phyloP scores from a whole-genome alignment of 2,329 filamentous ascomycete genomes.

The Ophiostoma novo-ulmi region DNA sequence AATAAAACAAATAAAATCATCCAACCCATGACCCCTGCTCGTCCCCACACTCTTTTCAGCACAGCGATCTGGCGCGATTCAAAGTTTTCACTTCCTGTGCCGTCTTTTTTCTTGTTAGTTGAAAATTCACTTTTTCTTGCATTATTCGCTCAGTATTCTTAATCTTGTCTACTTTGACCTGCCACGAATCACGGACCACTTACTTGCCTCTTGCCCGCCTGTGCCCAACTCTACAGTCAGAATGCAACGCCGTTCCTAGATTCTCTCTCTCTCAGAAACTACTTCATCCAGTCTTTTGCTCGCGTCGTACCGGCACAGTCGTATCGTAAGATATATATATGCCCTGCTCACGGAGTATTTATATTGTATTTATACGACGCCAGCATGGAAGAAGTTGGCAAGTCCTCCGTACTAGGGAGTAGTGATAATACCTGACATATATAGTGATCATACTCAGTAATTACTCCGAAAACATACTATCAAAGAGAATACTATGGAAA shows the following conservation, averaged over 20 bases:
- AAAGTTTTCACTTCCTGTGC: not conserved
- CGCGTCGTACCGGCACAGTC: not conserved
- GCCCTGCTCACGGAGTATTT: constrained; percentile 10
- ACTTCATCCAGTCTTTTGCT: not conserved
- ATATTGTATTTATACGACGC: constrained; percentile 3
- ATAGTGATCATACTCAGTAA: not conserved
- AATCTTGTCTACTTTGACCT: not conserved
- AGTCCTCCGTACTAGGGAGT: not conserved
- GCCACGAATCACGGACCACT: not conserved
- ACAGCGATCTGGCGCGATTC: constrained; percentile 9
- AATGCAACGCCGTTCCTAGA: constrained; percentile 14
- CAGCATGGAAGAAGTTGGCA: not conserved
- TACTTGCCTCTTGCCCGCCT: not conserved
- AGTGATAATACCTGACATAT: not conserved
- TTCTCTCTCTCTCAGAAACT: not conserved
- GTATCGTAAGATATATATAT: not conserved
- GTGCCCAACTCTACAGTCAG: not conserved
- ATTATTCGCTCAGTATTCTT: not conserved
- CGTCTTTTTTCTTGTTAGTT: not conserved
- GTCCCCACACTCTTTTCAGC: constrained; percentile 9
- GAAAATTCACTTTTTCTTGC: not conserved
- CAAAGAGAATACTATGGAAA: not conserved
- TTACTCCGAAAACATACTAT: too few species aligned
- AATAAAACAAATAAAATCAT: not conserved
- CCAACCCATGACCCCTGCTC: constrained; percentile 2